Evolutionary conservation across 768 basidiomycete species (phyloP).

Genomic region (Boletus reticuloceps): DNA sequence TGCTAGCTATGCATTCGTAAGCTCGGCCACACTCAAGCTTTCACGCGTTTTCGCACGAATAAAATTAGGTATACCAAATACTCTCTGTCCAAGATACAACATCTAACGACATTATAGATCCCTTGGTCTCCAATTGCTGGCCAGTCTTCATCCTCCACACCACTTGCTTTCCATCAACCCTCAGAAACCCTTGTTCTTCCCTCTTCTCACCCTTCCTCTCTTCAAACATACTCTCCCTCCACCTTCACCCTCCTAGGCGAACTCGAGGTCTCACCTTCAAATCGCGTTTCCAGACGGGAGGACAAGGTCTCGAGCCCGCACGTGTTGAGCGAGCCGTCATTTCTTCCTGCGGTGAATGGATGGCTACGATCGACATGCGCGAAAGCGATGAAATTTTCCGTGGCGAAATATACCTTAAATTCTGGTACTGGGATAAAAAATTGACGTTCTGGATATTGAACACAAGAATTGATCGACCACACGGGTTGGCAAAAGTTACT

Average conservation of each 20-base stretch:
- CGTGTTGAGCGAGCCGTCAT: conserved; percentile 70
- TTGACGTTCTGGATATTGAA: conserved; percentile 69
- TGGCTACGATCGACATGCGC: conserved; percentile 86
- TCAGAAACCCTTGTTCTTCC: conserved; percentile 82
- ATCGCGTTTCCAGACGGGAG: conserved; percentile 80
- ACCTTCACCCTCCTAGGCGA: conserved; percentile 74
- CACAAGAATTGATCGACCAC: conserved; percentile 87
- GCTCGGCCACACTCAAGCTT: conserved; percentile 67
- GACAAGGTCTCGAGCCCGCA: conserved; percentile 74
- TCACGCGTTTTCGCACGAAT: conserved; percentile 72
- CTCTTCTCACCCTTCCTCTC: conserved; percentile 92
- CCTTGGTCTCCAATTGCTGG: conserved; percentile 30
- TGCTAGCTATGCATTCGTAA: conserved; percentile 75
- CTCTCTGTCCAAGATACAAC: neutral
- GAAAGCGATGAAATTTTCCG: conserved; percentile 63
- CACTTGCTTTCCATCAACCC: conserved; percentile 71
- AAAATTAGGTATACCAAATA: conserved; percentile 59
- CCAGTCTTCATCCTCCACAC: conserved; percentile 46
- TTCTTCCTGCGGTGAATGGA: conserved; percentile 75
- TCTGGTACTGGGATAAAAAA: conserved; percentile 83
- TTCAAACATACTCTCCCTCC: conserved; percentile 83
- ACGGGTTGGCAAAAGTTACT: conserved; percentile 62
- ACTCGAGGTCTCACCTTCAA: conserved; percentile 91
- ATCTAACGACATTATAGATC: conserved; percentile 29
- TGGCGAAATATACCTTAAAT: conserved; percentile 76